phyloP scores from a whole-genome alignment of 2,329 filamentous ascomycete genomes.

The Fusarium staphyleae region DNA sequence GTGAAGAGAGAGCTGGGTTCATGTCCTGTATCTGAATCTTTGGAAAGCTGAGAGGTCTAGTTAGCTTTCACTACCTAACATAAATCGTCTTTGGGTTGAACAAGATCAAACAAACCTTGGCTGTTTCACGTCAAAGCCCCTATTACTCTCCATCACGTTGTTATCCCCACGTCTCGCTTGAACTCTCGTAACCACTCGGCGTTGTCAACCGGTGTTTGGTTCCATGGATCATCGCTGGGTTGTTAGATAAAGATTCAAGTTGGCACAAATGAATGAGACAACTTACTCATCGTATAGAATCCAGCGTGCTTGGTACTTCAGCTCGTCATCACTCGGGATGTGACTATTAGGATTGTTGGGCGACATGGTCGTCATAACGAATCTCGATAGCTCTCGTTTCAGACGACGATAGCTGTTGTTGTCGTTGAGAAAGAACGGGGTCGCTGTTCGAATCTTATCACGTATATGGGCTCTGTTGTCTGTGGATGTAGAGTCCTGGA shows the following conservation, averaged over 20 bases:
- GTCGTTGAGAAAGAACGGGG: conserved; percentile 32
- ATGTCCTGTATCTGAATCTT: conserved; percentile 24
- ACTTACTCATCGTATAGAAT: conserved; percentile 34
- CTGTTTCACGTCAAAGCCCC: background rate
- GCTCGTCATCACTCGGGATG: conserved; percentile 27
- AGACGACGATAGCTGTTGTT: conserved; percentile 31
- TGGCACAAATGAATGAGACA: accelerated
- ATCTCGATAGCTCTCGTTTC: conserved; percentile 22
- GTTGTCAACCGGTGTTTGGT: conserved; percentile 36
- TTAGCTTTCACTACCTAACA: too few species aligned
- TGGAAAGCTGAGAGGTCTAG: too few species aligned
- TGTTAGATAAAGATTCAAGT: background rate
- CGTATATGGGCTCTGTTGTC: conserved; percentile 7
- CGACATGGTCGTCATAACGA: conserved; percentile 32
- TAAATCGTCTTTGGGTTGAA: too few species aligned
- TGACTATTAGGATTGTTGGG: conserved; percentile 30
- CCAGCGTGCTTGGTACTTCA: conserved; percentile 31
- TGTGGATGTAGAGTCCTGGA: background rate
- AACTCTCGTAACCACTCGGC: conserved; percentile 33
- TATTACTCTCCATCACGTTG: background rate
- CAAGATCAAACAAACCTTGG: too few species aligned
- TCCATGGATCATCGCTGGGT: conserved; percentile 32
- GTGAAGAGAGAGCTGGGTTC: conserved; percentile 48
- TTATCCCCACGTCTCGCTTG: conserved; percentile 29
- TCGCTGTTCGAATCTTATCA: conserved; percentile 24